Evolutionary conservation across 2,329 filamentous ascomycete species (phyloP), one percentile per base, ranked within the genome.

Genomic region (Sporothrix dimorphospora): DNA sequence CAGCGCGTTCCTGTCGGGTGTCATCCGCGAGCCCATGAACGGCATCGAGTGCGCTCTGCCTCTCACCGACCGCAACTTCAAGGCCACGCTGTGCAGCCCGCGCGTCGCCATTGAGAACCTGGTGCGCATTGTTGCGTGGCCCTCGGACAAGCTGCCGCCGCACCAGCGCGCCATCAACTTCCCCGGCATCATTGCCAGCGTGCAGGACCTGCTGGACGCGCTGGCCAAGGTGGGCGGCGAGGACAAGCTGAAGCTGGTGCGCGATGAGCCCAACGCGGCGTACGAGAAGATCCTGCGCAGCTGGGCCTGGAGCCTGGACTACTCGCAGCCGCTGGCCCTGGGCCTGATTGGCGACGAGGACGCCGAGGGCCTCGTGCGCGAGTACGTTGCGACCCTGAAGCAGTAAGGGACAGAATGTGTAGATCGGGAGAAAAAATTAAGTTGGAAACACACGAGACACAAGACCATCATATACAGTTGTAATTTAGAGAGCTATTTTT

Each of bases 1-100:
- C n/a, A 88, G 86, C 1, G 88, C 87, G 0, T 91, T 90, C 76
- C 81, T 90, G 11, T 89, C 85, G 0, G 89, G 89, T 14, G 90
- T 91, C 79, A 88, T 91, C 70, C 83, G 89, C 27, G 89, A 91
- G 80, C 88, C 89, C 0, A 82, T 91, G 76, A 83, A 78, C 47
- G 88, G 88, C 3, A 78, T 84, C 68, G 82, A 84, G 75, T 88
- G 85, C 72, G 78, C 87, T 0, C 83, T 90, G 1, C 86, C 88
- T 9, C 77, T 89, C 45, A 78, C 82, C 47, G 83, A 86, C 75
- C 80, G 87, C 3, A 75, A 75, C 0, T 89, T 89, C 78, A 79
- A 81, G 53, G 85, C 85, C 1, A 89, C 86, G 80, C 76, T 90
- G 27, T 86, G 85, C 78, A 86, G 85, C 65, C 88, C 87, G 0